phyloP scores from a whole-genome alignment of 2,329 filamentous ascomycete species.

The Colletotrichum filicis region DNA sequence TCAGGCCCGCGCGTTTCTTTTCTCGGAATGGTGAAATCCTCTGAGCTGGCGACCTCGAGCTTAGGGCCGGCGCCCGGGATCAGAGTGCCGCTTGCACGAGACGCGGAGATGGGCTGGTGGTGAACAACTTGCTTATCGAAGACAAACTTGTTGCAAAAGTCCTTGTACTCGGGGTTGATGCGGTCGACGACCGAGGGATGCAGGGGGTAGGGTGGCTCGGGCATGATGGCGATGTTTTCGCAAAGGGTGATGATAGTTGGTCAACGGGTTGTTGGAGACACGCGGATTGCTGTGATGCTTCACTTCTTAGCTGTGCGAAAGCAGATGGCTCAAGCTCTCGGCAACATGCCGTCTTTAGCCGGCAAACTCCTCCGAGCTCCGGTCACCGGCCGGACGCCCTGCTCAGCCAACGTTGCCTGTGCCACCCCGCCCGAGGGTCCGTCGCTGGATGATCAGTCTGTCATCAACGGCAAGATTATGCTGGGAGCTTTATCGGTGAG shows the following conservation, averaged over 20 bases:
- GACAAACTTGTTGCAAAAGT: constrained; percentile 63
- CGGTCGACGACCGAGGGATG: constrained; percentile 42
- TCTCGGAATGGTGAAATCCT: constrained; percentile 55
- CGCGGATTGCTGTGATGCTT: not conserved
- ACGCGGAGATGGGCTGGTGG: constrained; percentile 62
- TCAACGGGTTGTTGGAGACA: not conserved
- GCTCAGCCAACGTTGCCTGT: too few relatives aligned
- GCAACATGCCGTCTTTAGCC: not conserved
- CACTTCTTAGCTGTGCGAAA: not conserved
- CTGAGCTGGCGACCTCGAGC: constrained; percentile 57
- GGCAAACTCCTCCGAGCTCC: not conserved
- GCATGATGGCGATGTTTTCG: constrained; percentile 1
- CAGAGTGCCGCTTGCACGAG: constrained; percentile 60
- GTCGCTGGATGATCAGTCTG: too few relatives aligned
- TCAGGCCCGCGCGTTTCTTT: constrained; percentile 58
- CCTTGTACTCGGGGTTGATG: constrained; percentile 61
- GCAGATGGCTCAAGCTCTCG: not conserved
- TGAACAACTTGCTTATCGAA: constrained; percentile 64
- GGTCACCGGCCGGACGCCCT: not conserved
- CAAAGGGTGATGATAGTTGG: not conserved
- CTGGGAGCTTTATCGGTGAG: not conserved
- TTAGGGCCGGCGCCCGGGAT: constrained; percentile 63
- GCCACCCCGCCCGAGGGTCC: not conserved
- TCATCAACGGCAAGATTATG: not conserved
- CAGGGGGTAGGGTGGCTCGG: constrained; percentile 44